Evolutionary conservation across 257 asterid species (phyloP).

Genomic region (Verbena officinalis): DNA sequence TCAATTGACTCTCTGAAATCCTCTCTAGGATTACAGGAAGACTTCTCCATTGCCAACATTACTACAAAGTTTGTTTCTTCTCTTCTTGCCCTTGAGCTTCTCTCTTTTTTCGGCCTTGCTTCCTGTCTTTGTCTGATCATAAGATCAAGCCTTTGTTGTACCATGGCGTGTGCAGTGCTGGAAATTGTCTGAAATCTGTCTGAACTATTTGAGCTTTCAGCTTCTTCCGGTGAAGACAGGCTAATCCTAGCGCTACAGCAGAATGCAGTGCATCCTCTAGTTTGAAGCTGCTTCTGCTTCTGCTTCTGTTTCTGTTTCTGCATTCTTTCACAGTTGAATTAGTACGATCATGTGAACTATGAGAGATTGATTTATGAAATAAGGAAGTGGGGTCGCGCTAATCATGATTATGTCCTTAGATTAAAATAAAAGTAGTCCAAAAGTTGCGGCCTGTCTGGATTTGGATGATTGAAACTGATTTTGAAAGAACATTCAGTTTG

Average conservation of each 20-base stretch:
- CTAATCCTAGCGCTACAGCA: conserved; percentile 67
- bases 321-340: conserved; percentile 50
- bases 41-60: conserved; percentile 78
- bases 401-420: conserved; percentile 46
- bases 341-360: conserved; percentile 29
- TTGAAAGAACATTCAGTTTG: conserved; percentile 33
- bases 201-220: conserved; percentile 49
- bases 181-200: conserved; percentile 47
- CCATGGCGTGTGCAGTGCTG: conserved; percentile 79
- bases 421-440: conserved; percentile 25
- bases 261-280: conserved; percentile 47
- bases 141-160: conserved; percentile 68
- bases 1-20: conserved; percentile 76
- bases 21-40: conserved; percentile 65
- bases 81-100: conserved; percentile 21
- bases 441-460: conserved; percentile 41
- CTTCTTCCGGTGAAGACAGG: conserved; percentile 58
- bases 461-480: conserved; percentile 34
- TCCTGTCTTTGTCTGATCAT: conserved; percentile 59
- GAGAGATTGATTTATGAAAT: conserved; percentile 41
- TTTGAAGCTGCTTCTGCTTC: conserved; percentile 53
- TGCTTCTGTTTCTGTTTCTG: conserved; percentile 41
- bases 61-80: conserved; percentile 54
- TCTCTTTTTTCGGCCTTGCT: conserved; percentile 28
- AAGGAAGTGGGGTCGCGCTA: conserved; percentile 46